Base-by-base conservation (phyloP, 768 basidiomycete species). In the Panaeolus cyanescens region DNA sequence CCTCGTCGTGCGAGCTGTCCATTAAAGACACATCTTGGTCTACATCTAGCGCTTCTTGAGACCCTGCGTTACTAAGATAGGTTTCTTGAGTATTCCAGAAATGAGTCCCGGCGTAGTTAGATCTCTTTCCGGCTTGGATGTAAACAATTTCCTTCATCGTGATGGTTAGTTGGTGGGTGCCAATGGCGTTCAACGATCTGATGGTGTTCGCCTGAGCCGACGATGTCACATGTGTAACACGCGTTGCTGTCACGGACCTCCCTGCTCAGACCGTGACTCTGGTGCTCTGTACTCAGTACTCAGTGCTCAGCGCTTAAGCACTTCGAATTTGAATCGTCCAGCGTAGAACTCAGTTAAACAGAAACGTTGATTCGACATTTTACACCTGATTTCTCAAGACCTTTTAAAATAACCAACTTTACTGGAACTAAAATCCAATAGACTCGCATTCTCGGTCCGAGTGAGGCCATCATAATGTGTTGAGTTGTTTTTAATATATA, bases 21-120 rank as follows among this genome's bases (percentile, higher is more conserved):
- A 83, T 77, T 71, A 92, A 92, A 10, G 91, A 92, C 54, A 89
- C 74, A 62, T 81, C 80, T 67, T 84, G 77, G 59, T 83, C 78
- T 34, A 84, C 74, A 32, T 78, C 59, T 4, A 80, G 67, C 19
- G 45, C 30, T 22, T 81, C 79, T 58, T 79, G 76, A 36, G 71
- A 73, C 53, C 80, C 80, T 20, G 77, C 76, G 62, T 83, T 82
- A 0, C 79, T 76, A 64, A 88, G 82, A 70, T 92, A 92, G 63
- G 73, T 80, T 71, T 91, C 88, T 71, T 92, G 91, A 1, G 89
- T 83, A 67, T 92, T 92, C 90, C 90, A 93, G 66, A 91, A 92
- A 67, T 93, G 91, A 0, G 90, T 85, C 50, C 90, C 90, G 19
- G 82, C 73, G 68, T 86, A 86, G 68, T 93, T 92, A 19, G 91